Evolutionary conservation across 2,329 filamentous ascomycete species (phyloP), one percentile per base, ranked within the genome.

Genomic region (Penicillium sp.): DNA sequence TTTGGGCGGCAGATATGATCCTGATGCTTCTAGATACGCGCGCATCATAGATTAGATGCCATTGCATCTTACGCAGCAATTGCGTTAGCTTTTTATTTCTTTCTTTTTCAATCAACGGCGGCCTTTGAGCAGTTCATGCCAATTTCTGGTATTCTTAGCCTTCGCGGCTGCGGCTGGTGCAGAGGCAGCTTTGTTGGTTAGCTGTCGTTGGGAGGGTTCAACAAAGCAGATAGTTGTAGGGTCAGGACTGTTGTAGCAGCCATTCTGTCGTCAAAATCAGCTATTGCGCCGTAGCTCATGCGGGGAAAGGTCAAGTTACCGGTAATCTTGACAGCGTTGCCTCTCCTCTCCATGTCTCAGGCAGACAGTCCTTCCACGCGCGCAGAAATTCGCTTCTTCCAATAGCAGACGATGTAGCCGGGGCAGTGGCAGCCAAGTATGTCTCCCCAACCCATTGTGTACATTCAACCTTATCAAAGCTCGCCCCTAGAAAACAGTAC

Each of bases 71-170:
- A 49, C 31, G 42, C 42, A 46, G 41, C 41, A 43, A 49, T 17
- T 32, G 39, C 35, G 26, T 45, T 47, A 38, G 37, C 33, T 26
- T n/a, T 37, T 22, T 21, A 31, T 31, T 17, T 31, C n/a, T 35
- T 17, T 31, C n/a, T 28, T 29, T 40, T 31, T 32, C 48, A 47
- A 33, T 63, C 59, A 68, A 54, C 57, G 61, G 49, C 61, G 58
- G 45, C 57, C 63, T 54, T 69, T 70, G 54, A 72, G 70, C 45
- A 69, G 60, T 54, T 73, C 70, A 53, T 72, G 70, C 70, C 70
- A 72, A 37, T 72, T 72, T 45, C 69, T 62, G 32, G 65, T 60
- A 47, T 63, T 65, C 51, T 70, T 71, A 19, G 59, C 62, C 42
- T 58, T 61, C n/a, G 54, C 47, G 29, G 54, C 50, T 28, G 53